These are phyloP conservation scores for Leccinum holopus DNA, from an alignment of 1,284 basidiomycete species.

Conservation along the genomic window DNA sequence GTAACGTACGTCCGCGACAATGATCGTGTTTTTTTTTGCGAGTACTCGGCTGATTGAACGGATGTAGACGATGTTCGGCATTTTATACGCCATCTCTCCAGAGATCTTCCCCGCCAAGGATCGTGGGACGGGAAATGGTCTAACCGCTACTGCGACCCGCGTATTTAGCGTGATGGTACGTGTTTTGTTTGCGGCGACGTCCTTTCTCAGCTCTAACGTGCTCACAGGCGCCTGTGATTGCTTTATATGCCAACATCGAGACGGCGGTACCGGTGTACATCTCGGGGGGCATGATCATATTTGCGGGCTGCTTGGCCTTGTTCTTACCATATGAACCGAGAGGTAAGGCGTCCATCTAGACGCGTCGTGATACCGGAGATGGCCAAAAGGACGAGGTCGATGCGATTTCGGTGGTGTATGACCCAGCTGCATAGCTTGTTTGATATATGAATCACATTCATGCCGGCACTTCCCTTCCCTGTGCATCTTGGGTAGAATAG, in stretches of 20 bases:
- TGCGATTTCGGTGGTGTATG: neutral
- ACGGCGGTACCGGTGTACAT: constrained; percentile 77
- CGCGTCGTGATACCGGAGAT: neutral
- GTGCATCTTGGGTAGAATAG: too few species aligned
- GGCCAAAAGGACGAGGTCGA: neutral
- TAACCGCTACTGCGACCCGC: constrained; percentile 59
- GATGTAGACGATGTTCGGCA: constrained; percentile 66
- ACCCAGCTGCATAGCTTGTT: neutral
- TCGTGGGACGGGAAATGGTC: constrained; percentile 70
- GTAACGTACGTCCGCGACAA: constrained; percentile 43
- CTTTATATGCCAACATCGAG: constrained; percentile 63
- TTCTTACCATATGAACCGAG: constrained; percentile 74
- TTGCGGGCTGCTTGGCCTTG: constrained; percentile 63
- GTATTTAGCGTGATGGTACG: constrained; percentile 63
- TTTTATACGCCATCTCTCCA: constrained; percentile 64
- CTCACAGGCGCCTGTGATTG: constrained; percentile 67
- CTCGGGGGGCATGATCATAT: constrained; percentile 68
- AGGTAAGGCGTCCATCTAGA: constrained; percentile 62
- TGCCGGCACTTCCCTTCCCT: too few species aligned
- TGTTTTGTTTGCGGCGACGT: neutral
- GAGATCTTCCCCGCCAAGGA: constrained; percentile 73
- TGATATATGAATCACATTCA: neutral
- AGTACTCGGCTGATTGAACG: neutral
- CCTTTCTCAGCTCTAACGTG: neutral
- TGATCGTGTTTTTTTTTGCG: neutral